phyloP scores from a whole-genome alignment of 2,329 filamentous ascomycete species.

The Thielaviopsis euricoi region DNA sequence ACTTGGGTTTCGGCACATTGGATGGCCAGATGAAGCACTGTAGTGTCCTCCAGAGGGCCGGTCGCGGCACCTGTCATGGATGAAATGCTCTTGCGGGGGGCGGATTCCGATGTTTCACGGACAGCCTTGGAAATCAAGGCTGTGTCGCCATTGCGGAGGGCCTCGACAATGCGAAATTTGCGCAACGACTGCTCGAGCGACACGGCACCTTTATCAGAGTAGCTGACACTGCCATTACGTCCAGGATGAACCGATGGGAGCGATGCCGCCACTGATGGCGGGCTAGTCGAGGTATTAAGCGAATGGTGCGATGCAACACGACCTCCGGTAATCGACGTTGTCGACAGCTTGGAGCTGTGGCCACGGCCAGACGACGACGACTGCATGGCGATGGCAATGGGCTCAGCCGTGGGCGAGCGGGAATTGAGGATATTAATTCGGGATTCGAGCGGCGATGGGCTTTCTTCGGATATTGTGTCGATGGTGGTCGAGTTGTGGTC shows the following conservation, averaged over 20 bases:
- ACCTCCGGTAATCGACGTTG: conserved; percentile 23
- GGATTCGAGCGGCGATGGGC: conserved; percentile 1
- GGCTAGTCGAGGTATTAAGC: conserved; percentile 18
- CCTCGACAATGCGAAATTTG: conserved; percentile 89
- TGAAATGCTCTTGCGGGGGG: conserved; percentile 39
- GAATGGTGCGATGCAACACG: conserved; percentile 24
- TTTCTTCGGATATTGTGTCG: conserved; percentile 1
- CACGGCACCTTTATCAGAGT: conserved; percentile 24
- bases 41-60: conserved; percentile 56
- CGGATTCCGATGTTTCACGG: conserved; percentile 41
- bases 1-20: conserved; percentile 89
- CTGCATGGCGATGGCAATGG: conserved; percentile 5
- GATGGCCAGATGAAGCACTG: conserved; percentile 80
- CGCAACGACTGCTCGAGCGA: conserved; percentile 85
- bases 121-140: conserved; percentile 78
- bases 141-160: conserved; percentile 77
- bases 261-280: conserved; percentile 18
- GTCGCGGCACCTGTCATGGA: conserved; percentile 29
- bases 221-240: conserved; percentile 12
- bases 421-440: conserved; percentile 5
- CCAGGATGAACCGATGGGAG: conserved; percentile 11
- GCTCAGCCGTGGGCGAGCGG: neutral
- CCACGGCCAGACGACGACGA: conserved; percentile 18
- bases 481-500: neutral
- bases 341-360: conserved; percentile 32